Conservation (phyloP, 2,329 filamentous ascomycete species). For the Dothideomycetes sp. region DNA sequence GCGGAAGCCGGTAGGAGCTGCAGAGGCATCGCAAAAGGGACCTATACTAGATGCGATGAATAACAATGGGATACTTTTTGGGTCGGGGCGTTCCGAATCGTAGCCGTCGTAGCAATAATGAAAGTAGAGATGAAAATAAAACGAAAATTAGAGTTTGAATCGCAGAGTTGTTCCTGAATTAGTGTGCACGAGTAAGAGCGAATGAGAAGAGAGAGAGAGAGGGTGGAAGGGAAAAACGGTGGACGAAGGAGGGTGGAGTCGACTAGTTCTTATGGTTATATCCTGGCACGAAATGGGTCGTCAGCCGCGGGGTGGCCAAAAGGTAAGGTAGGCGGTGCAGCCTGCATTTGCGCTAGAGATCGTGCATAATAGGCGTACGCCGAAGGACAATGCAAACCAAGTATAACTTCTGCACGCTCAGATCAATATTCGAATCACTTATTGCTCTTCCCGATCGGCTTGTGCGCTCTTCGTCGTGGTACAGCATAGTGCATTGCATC, state of each 20-base stretch:
- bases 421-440: not conserved
- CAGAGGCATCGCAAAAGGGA: slow-evolving; percentile 61
- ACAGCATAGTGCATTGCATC: too few species aligned
- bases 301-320: slow-evolving; percentile 1
- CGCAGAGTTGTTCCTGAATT: not conserved
- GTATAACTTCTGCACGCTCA: not conserved
- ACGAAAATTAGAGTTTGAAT: not conserved
- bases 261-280: slow-evolving; percentile 2
- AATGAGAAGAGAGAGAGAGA: slow-evolving; percentile 1
- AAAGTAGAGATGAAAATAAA: slow-evolving; percentile 1
- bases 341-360: not conserved
- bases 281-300: not conserved
- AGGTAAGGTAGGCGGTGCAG: slow-evolving; percentile 2
- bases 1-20: slow-evolving; percentile 91
- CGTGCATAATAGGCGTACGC: not conserved
- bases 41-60: not conserved
- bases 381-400: not conserved
- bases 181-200: slow-evolving; percentile 6
- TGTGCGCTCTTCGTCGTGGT: not conserved
- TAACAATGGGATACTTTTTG: too few species aligned
- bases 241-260: slow-evolving; percentile 4
- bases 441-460: not conserved
- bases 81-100: not conserved
- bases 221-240: slow-evolving; percentile 1
- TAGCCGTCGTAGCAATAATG: not conserved